Conservation (phyloP, 176 grass and related monocot species). For the Luzula sylvatica region DNA sequence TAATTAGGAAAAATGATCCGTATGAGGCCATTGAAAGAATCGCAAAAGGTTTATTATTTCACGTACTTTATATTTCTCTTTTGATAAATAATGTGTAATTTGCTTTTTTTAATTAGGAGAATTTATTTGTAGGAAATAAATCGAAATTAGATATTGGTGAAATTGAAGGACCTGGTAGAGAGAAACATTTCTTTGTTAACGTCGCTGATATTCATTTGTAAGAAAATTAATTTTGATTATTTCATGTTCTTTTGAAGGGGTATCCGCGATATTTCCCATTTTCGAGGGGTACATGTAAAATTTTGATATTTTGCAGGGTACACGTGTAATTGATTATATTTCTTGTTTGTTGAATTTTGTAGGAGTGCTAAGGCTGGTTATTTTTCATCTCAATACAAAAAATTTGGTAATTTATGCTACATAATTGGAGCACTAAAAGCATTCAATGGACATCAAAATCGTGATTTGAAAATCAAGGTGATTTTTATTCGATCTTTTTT, state of each 20-base stretch:
- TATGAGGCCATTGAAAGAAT: slow-evolving; percentile 69
- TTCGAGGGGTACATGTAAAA: too few relatives aligned
- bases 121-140: slow-evolving; percentile 47
- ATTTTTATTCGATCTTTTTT: slow-evolving; percentile 13
- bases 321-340: neutral
- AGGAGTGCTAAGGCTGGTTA: slow-evolving; percentile 98
- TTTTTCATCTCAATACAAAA: slow-evolving; percentile 85
- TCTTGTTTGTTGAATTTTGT: slow-evolving; percentile 10
- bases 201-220: slow-evolving; percentile 96
- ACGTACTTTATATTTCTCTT: neutral
- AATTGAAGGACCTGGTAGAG: slow-evolving; percentile 42
- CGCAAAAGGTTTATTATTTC: slow-evolving; percentile 48
- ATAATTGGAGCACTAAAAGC: slow-evolving; percentile 77
- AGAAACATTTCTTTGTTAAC: slow-evolving; percentile 84
- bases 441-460: slow-evolving; percentile 66
- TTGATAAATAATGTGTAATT: neutral
- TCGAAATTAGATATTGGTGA: slow-evolving; percentile 83
- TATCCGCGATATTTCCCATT: too few relatives aligned
- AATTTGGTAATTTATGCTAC: slow-evolving; percentile 91
- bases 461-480: slow-evolving; percentile 82
- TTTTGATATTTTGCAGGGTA: slow-evolving; percentile 14
- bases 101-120: slow-evolving; percentile 14
- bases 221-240: slow-evolving; percentile 16
- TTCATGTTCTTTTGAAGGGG: too few relatives aligned
- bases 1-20: slow-evolving; percentile 83